Conservation (phyloP, 164 flowering plant species). For the Akebia trifoliata region DNA sequence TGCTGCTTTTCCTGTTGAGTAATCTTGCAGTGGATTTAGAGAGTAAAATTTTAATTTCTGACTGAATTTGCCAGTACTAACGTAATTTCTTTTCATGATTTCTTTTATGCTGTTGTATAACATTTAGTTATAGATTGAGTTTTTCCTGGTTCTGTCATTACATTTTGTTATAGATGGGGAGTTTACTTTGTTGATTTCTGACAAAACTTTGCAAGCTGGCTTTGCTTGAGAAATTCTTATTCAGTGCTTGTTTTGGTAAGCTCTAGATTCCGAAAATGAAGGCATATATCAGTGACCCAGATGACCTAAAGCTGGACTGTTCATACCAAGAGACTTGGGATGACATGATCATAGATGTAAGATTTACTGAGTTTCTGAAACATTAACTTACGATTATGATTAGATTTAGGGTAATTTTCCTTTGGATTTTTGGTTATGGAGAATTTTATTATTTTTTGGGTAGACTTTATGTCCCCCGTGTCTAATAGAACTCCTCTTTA, state of each 20-base stretch:
- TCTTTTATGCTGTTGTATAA: no score
- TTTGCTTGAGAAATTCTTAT: conserved; percentile 17
- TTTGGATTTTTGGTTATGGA: neutral
- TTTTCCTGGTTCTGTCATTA: no score
- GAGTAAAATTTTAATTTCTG: no score
- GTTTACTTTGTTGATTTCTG: neutral
- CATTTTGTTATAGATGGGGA: neutral
- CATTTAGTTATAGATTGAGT: no score
- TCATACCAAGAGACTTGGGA: conserved; percentile 94
- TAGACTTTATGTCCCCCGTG: neutral
- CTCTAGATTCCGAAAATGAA: conserved; percentile 98
- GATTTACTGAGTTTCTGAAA: conserved; percentile 14
- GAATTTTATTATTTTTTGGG: neutral
- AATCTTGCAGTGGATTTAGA: no score
- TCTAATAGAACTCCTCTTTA: neutral
- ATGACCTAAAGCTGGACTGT: conserved; percentile 86
- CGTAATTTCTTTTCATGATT: no score
- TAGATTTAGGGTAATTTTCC: neutral
- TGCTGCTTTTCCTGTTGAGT: no score
- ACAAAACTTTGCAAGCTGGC: neutral
- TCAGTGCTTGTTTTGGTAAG: conserved; percentile 48
- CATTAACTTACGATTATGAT: neutral
- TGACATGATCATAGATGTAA: conserved; percentile 91
- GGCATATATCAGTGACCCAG: conserved; percentile 90
- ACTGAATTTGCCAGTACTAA: no score